Percentiles rank a stretch among this genome's conserved stretches.
These are phyloP conservation scores for Hirschioporus abietinus DNA, from an alignment of 768 basidiomycete species.

Conservation along the genomic window DNA sequence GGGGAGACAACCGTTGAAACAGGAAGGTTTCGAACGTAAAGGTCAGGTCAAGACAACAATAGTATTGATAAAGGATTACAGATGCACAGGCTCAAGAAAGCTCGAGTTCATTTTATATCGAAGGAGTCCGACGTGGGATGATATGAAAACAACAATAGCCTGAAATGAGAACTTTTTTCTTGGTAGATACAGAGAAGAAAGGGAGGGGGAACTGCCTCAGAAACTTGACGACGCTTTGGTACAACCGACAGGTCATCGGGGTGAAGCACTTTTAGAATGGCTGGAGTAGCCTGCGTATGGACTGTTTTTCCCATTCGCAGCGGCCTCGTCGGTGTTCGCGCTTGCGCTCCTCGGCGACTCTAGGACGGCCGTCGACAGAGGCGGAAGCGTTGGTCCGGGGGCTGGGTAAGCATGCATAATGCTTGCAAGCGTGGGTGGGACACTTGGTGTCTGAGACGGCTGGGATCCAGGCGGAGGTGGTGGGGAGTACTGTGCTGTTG, in stretches of 20 bases:
- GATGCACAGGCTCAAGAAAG: not conserved
- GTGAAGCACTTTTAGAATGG: not conserved
- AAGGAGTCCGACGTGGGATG: not conserved
- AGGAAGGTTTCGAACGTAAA: not conserved
- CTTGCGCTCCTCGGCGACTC: conserved; percentile 12
- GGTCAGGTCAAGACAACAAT: not conserved
- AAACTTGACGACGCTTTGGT: too few species aligned
- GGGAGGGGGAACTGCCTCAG: not conserved
- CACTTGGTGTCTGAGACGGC: conserved; percentile 21
- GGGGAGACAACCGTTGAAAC: too few species aligned
- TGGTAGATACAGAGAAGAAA: not conserved
- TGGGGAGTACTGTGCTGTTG: conserved; percentile 13
- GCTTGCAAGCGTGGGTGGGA: conserved; percentile 56
- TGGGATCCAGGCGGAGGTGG: conserved; percentile 16
- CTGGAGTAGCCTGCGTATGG: not conserved
- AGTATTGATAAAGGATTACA: not conserved
- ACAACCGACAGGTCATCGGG: not conserved
- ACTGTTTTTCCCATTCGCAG: not conserved
- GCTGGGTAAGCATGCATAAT: conserved; percentile 68
- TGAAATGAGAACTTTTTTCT: not conserved
- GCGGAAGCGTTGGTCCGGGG: conserved; percentile 17
- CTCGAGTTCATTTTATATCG: not conserved
- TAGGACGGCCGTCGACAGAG: conserved; percentile 23
- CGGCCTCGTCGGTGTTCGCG: not conserved
- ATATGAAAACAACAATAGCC: not conserved